Conservation (phyloP, 495 filamentous ascomycete species). For the Daldinia childiae region DNA sequence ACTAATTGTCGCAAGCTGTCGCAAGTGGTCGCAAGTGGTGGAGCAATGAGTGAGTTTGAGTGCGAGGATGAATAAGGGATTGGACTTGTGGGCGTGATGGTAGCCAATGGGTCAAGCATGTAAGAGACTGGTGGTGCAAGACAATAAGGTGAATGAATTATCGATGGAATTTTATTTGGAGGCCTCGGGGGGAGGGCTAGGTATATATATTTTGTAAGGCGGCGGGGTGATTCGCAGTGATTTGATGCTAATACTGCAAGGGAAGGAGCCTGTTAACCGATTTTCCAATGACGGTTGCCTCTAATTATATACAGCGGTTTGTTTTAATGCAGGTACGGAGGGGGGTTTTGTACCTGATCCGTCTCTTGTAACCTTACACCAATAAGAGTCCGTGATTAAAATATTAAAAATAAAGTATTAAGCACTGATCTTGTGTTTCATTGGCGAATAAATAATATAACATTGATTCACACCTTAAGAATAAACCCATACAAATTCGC, state of each 20-base stretch:
- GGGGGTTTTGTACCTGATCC: neutral
- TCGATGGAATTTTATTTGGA: neutral
- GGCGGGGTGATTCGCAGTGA: neutral
- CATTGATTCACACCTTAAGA: neutral
- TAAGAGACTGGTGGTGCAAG: neutral
- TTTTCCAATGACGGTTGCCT: neutral
- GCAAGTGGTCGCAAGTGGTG: neutral
- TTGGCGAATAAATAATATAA: neutral
- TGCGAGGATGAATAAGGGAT: neutral
- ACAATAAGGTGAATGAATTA: neutral
- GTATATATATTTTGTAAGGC: neutral
- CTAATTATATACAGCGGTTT: neutral
- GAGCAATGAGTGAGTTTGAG: neutral
- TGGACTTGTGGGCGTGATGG: neutral
- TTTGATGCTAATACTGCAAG: too few species aligned
- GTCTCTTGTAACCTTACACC: neutral
- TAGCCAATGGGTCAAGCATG: neutral
- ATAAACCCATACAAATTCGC: neutral
- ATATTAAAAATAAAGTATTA: neutral
- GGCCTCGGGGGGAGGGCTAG: neutral
- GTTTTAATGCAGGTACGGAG: neutral
- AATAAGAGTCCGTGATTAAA: neutral
- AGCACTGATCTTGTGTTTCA: neutral
- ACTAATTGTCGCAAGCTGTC: neutral
- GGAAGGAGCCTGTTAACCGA: neutral